These are phyloP conservation scores for Solanum etuberosum DNA, from an alignment of 257 asterid genomes.

Conservation along the genomic window DNA sequence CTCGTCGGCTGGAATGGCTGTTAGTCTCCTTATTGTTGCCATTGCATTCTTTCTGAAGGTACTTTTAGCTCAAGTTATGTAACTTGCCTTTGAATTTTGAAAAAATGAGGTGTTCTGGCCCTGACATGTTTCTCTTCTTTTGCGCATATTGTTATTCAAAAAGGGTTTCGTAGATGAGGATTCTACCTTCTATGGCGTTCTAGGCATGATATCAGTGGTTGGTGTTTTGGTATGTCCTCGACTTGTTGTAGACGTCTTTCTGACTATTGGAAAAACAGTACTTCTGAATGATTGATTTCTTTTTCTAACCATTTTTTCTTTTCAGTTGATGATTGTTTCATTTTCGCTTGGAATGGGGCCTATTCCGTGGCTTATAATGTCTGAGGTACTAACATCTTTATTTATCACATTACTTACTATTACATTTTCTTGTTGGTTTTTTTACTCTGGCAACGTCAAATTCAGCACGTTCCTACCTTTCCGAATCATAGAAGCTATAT, in stretches of 20 bases:
- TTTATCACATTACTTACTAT: background rate
- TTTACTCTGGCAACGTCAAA: background rate
- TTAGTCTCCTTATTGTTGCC: slow-evolving; percentile 72
- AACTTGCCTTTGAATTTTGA: background rate
- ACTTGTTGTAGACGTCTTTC: background rate
- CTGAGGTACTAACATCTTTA: slow-evolving; percentile 50
- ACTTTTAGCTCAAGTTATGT: background rate
- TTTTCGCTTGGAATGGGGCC: slow-evolving; percentile 98
- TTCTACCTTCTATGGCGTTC: slow-evolving; percentile 36
- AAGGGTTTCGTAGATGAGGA: slow-evolving; percentile 39
- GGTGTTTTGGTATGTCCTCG: slow-evolving; percentile 43
- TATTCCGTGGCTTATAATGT: slow-evolving; percentile 94
- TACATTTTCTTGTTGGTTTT: background rate
- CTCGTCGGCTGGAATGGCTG: slow-evolving; percentile 73
- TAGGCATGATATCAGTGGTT: slow-evolving; percentile 61
- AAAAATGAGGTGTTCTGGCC: background rate
- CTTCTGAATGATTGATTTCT: background rate
- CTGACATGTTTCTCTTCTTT: background rate
- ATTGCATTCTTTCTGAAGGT: slow-evolving; percentile 75
- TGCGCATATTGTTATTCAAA: background rate
- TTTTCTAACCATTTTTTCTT: slow-evolving; percentile 6
- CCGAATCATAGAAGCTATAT: background rate
- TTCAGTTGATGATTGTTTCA: slow-evolving; percentile 51
- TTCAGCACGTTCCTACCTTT: background rate
- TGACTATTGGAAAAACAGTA: background rate